Percentiles rank a stretch among this genome's conserved stretches.
Conservation (phyloP, 768 basidiomycete species). For the Termitomyces sp. region DNA sequence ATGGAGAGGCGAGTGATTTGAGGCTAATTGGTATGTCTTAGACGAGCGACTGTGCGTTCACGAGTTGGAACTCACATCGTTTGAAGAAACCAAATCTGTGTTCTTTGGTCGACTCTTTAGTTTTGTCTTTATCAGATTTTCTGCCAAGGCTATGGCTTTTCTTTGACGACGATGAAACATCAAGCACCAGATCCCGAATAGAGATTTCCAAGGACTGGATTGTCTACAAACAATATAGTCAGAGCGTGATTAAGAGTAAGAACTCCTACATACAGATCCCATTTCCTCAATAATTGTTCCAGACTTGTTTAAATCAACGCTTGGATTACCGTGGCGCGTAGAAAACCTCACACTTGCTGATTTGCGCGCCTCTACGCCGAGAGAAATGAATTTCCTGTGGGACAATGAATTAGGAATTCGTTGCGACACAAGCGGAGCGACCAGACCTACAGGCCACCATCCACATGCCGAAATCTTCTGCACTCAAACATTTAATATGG, state of each 20-base stretch:
- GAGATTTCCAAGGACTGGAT: constrained; percentile 59
- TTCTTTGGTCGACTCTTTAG: constrained; percentile 40
- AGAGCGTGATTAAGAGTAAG: not conserved
- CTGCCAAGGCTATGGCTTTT: constrained; percentile 38
- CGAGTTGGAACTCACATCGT: constrained; percentile 37
- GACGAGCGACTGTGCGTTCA: constrained; percentile 2
- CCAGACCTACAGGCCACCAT: constrained; percentile 70
- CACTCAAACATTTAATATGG: constrained; percentile 75
- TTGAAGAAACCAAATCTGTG: constrained; percentile 61
- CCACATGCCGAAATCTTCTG: constrained; percentile 72
- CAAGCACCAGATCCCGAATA: constrained; percentile 41
- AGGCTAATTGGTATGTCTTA: constrained; percentile 15
- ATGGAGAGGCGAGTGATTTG: constrained; percentile 23
- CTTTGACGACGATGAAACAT: constrained; percentile 37
- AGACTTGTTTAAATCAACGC: constrained; percentile 44
- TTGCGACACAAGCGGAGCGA: constrained; percentile 6
- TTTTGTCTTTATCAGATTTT: constrained; percentile 52
- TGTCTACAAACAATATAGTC: constrained; percentile 37
- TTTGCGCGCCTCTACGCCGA: constrained; percentile 42
- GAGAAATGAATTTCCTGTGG: constrained; percentile 61
- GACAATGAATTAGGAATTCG: not conserved
- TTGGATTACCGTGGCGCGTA: constrained; percentile 39
- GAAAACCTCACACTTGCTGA: constrained; percentile 40
- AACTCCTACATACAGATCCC: constrained; percentile 46
- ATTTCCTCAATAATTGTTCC: constrained; percentile 64